Percentiles rank a stretch among this genome's conserved stretches.
phyloP scores from a whole-genome alignment of 2,329 filamentous ascomycete genomes.

The Diaporthe sp. region DNA sequence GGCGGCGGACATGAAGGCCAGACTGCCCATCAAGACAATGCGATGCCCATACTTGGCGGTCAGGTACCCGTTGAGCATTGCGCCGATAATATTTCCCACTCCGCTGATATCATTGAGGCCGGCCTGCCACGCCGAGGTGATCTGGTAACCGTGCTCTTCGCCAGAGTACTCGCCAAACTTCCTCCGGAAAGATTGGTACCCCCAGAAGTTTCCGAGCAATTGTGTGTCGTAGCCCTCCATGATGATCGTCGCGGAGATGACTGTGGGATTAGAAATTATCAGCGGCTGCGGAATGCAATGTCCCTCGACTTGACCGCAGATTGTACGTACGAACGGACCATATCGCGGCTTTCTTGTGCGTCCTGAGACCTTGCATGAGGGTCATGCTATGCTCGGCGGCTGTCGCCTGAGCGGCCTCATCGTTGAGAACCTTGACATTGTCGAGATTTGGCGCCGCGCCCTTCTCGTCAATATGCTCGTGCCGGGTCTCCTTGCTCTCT shows the following conservation, averaged over 20 bases:
- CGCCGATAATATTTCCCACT: constrained; percentile 53
- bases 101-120: constrained; percentile 55
- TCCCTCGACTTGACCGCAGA: no score
- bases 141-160: constrained; percentile 55
- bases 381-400: constrained; percentile 53
- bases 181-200: constrained; percentile 53
- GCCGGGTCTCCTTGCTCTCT: constrained; percentile 35
- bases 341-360: constrained; percentile 55
- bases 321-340: constrained; percentile 54
- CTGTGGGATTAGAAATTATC: constrained; percentile 38
- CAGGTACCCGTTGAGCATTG: constrained; percentile 56
- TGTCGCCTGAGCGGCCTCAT: constrained; percentile 52
- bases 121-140: constrained; percentile 65
- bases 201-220: constrained; percentile 60
- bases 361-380: constrained; percentile 52
- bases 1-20: constrained; percentile 56
- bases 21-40: constrained; percentile 55
- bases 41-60: constrained; percentile 58
- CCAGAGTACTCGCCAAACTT: constrained; percentile 55
- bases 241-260: constrained; percentile 60
- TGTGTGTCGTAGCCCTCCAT: constrained; percentile 66
- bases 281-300: not conserved
- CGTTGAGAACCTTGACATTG: constrained; percentile 52
- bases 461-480: constrained; percentile 42
- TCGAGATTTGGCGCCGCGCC: constrained; percentile 47